These are phyloP conservation scores for Wickerhamomyces sp. DNA, from an alignment of 1,139 yeast genomes.

Conservation along the genomic window DNA sequence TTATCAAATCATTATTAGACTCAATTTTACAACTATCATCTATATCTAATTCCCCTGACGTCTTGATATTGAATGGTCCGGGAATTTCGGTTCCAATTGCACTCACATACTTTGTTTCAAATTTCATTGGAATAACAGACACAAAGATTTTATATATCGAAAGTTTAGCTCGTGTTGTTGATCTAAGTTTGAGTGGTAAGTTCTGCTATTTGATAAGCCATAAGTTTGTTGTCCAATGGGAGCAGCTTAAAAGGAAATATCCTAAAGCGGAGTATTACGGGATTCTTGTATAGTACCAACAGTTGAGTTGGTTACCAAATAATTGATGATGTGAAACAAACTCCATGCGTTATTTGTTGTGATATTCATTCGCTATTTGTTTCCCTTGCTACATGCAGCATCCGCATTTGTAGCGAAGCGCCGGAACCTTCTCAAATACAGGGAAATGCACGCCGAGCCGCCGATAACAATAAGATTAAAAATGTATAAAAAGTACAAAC, in stretches of 20 bases:
- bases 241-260: conserved; percentile 46
- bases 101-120: conserved; percentile 39
- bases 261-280: conserved; percentile 75
- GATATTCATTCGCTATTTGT: neutral
- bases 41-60: conserved; percentile 34
- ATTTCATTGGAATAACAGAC: conserved; percentile 41
- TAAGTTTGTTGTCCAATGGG: conserved; percentile 89
- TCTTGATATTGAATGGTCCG: conserved; percentile 83
- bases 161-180: conserved; percentile 78
- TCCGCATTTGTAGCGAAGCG: neutral
- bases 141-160: conserved; percentile 77
- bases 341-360: too few relatives aligned
- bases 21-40: conserved; percentile 6
- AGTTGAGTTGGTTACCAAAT: too few relatives aligned
- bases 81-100: conserved; percentile 81
- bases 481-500: too few relatives aligned
- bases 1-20: conserved; percentile 24
- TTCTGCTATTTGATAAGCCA: conserved; percentile 66
- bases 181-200: conserved; percentile 71
- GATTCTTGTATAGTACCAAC: conserved; percentile 54
- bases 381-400: too few relatives aligned
- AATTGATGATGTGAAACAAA: too few relatives aligned
- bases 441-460: neutral
- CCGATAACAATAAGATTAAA: too few relatives aligned
- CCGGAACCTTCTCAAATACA: neutral